Conservation (phyloP, 768 basidiomycete genomes). For the Lactifluus subvellereus region DNA sequence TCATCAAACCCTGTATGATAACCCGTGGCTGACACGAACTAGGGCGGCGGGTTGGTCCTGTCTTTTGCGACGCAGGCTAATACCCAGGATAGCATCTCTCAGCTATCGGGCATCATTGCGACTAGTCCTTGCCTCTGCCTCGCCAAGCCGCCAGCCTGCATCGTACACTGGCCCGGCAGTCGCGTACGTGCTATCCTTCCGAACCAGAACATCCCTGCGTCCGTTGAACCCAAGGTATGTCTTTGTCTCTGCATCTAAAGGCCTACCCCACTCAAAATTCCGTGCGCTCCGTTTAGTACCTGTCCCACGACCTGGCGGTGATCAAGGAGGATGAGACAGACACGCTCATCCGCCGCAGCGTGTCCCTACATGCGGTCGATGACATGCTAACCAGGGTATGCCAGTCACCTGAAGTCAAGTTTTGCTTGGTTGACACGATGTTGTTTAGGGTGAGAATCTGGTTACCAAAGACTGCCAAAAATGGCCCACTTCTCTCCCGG, state of each 20-base stretch:
- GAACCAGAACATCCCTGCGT: too few relatives aligned
- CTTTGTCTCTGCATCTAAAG: too few relatives aligned
- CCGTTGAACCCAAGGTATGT: too few relatives aligned
- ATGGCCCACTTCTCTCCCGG: slow-evolving; percentile 65
- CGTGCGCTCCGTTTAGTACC: too few relatives aligned
- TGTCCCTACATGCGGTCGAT: slow-evolving; percentile 14
- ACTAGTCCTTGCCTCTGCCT: slow-evolving; percentile 63
- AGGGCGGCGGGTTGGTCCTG: slow-evolving; percentile 67
- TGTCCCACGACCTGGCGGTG: slow-evolving; percentile 52
- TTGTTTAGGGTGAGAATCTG: slow-evolving; percentile 54
- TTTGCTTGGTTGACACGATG: not conserved
- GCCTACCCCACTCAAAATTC: too few relatives aligned
- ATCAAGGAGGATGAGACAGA: slow-evolving; percentile 46
- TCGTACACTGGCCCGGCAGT: too few relatives aligned
- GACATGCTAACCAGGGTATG: slow-evolving; percentile 28
- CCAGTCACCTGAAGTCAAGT: not conserved
- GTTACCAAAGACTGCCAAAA: slow-evolving; percentile 39
- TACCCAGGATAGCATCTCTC: slow-evolving; percentile 32
- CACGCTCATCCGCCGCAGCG: slow-evolving; percentile 36
- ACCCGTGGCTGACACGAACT: not conserved
- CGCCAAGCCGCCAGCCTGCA: too few relatives aligned
- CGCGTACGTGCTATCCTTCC: too few relatives aligned
- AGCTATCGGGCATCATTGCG: slow-evolving; percentile 59
- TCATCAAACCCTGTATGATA: not conserved
- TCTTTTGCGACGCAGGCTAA: slow-evolving; percentile 47